These are phyloP conservation scores for Moelleriella libera DNA, from an alignment of 2,329 filamentous ascomycete species.

Conservation along the genomic window DNA sequence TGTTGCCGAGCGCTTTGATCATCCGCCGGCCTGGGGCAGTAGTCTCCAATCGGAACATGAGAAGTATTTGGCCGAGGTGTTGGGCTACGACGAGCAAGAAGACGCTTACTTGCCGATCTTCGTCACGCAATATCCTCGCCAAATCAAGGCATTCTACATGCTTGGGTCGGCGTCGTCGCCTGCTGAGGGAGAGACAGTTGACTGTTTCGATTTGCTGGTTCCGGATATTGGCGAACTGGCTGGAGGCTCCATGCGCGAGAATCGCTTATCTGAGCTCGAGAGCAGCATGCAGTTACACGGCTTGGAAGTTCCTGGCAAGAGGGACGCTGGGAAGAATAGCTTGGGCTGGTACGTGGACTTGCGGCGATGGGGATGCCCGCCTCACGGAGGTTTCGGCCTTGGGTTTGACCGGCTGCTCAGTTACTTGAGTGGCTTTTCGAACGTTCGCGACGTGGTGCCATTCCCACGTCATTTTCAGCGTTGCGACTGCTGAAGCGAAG, in stretches of 20 bases:
- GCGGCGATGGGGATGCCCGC: conserved; percentile 78
- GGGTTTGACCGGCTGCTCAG: conserved; percentile 79
- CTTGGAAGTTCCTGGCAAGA: conserved; percentile 29
- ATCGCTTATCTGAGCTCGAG: conserved; percentile 53
- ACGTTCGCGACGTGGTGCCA: conserved; percentile 71
- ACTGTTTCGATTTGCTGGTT: conserved; percentile 82
- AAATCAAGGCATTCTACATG: conserved; percentile 80
- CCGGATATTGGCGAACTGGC: conserved; percentile 77
- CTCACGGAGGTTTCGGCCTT: conserved; percentile 81
- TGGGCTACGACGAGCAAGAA: conserved; percentile 37
- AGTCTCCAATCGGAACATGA: conserved; percentile 89
- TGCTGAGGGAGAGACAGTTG: conserved; percentile 43
- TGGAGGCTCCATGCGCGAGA: conserved; percentile 80
- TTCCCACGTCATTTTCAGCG: conserved; percentile 65
- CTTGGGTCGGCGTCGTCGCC: conserved; percentile 19
- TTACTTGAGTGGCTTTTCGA: conserved; percentile 70
- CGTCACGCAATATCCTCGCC: conserved; percentile 81
- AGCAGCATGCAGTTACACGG: conserved; percentile 58
- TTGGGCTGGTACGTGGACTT: conserved; percentile 83
- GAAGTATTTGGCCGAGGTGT: conserved; percentile 59
- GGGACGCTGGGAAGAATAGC: conserved; percentile 11
- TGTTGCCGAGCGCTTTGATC: conserved; percentile 48
- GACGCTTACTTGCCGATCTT: conserved; percentile 57
- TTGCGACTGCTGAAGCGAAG: conserved; percentile 37
- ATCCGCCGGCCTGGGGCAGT: conserved; percentile 53